Conservation (phyloP, 1,284 basidiomycete species). For the Irpex rosettiformis region DNA sequence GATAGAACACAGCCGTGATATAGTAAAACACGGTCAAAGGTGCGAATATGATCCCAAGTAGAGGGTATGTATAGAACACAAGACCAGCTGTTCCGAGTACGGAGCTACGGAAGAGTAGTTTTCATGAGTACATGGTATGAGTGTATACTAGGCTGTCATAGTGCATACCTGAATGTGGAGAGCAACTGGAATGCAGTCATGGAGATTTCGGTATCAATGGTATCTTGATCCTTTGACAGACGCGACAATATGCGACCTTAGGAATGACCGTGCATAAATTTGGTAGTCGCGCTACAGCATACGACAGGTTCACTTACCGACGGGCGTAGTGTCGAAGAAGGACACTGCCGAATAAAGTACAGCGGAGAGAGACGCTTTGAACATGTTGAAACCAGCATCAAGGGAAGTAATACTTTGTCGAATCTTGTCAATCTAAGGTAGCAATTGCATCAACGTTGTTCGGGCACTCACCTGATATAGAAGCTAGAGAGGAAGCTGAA, state of each 20-base stretch:
- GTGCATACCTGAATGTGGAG: slow-evolving; percentile 34
- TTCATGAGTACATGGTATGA: neutral
- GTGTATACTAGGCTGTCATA: slow-evolving; percentile 18
- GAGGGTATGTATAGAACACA: slow-evolving; percentile 64
- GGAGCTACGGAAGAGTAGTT: slow-evolving; percentile 13
- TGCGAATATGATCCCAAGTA: slow-evolving; percentile 56
- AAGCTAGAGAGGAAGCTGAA: slow-evolving; percentile 55
- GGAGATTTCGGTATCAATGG: slow-evolving; percentile 48
- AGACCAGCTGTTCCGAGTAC: slow-evolving; percentile 54
- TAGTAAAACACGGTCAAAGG: slow-evolving; percentile 51
- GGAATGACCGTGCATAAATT: neutral
- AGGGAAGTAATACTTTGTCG: slow-evolving; percentile 59
- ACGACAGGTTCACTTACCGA: slow-evolving; percentile 45
- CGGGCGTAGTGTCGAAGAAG: slow-evolving; percentile 84
- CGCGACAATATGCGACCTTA: slow-evolving; percentile 55
- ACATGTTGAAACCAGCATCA: slow-evolving; percentile 58
- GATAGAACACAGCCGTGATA: slow-evolving; percentile 46
- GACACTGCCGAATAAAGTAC: slow-evolving; percentile 67
- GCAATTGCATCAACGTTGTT: too few relatives aligned
- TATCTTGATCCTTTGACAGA: slow-evolving; percentile 63
- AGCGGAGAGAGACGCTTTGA: slow-evolving; percentile 49
- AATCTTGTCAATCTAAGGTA: too few relatives aligned
- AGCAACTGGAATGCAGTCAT: slow-evolving; percentile 41
- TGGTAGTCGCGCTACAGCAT: neutral
- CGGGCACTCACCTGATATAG: slow-evolving; percentile 50